phyloP scores from a whole-genome alignment of 2,329 filamentous ascomycete species.

The Diaporthe ilicicola region DNA sequence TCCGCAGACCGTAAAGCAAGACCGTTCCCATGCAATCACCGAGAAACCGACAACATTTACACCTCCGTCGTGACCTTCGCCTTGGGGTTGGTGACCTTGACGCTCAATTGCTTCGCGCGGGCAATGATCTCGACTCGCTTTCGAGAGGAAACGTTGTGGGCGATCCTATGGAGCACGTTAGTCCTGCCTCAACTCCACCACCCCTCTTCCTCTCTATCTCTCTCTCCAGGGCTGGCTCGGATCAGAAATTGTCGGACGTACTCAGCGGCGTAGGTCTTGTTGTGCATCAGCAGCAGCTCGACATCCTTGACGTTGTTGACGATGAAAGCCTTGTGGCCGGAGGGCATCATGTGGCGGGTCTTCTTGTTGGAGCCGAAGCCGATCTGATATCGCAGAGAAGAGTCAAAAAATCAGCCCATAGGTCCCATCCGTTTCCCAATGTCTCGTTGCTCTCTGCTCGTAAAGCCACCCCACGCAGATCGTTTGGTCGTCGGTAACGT shows the following conservation, averaged over 20 bases:
- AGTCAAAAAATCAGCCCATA: slow-evolving; percentile 19
- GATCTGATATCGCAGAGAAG: slow-evolving; percentile 68
- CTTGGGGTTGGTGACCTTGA: slow-evolving; percentile 99
- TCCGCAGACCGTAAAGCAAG: slow-evolving; percentile 37
- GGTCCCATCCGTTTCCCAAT: not conserved
- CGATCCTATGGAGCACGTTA: slow-evolving; percentile 72
- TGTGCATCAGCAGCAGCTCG: slow-evolving; percentile 99
- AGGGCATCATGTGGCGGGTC: slow-evolving; percentile 98
- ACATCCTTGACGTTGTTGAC: slow-evolving; percentile 97
- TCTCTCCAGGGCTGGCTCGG: not conserved
- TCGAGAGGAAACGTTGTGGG: slow-evolving; percentile 95
- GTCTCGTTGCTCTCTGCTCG: not conserved
- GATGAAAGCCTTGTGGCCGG: slow-evolving; percentile 99
- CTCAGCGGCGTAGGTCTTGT: slow-evolving; percentile 98
- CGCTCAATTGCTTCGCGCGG: slow-evolving; percentile 96
- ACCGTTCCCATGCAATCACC: slow-evolving; percentile 37
- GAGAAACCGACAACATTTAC: slow-evolving; percentile 53
- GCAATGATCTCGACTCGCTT: slow-evolving; percentile 99
- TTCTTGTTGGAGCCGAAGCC: slow-evolving; percentile 99
- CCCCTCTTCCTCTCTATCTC: not conserved
- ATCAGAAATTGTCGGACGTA: slow-evolving; percentile 61
- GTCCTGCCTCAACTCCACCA: not conserved
- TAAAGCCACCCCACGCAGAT: not conserved
- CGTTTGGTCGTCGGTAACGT: slow-evolving; percentile 55
- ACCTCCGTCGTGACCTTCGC: slow-evolving; percentile 97